Conservation (phyloP, 1,284 basidiomycete genomes). For the Trichosporon sp. region DNA sequence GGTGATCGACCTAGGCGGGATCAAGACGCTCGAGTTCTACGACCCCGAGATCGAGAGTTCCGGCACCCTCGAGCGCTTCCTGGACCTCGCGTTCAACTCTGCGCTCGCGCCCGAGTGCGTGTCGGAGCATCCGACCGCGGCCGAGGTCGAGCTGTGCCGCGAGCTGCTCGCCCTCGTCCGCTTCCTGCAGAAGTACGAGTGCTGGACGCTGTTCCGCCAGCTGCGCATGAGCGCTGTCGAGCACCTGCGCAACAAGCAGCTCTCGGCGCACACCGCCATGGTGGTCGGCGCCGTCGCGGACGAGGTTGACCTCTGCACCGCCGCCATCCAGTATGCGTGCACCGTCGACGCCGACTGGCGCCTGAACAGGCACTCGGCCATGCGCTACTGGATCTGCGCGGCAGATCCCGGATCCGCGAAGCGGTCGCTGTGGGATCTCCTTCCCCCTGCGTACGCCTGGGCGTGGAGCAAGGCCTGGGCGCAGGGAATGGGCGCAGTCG, state of each 20-base stretch:
- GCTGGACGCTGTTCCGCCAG: neutral
- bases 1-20: neutral
- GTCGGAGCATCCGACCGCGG: neutral
- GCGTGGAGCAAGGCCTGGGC: neutral
- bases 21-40: neutral
- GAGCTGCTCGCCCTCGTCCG: neutral
- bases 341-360: neutral
- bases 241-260: neutral
- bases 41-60: neutral
- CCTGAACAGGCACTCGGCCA: neutral
- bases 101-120: neutral
- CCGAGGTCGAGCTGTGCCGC: neutral
- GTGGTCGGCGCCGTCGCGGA: neutral
- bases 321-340: neutral
- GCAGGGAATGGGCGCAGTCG: neutral
- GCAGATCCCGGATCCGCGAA: neutral
- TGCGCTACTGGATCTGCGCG: neutral
- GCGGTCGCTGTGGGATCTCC: neutral
- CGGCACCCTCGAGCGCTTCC: neutral
- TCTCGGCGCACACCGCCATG: neutral
- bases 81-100: neutral
- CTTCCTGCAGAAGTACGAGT: slow-evolving; percentile 1
- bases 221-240: neutral
- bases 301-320: neutral
- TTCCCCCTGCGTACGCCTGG: neutral